These are phyloP conservation scores for Stentor coeruleus DNA, from an alignment of 73 alveolate species.

Conservation along the genomic window DNA sequence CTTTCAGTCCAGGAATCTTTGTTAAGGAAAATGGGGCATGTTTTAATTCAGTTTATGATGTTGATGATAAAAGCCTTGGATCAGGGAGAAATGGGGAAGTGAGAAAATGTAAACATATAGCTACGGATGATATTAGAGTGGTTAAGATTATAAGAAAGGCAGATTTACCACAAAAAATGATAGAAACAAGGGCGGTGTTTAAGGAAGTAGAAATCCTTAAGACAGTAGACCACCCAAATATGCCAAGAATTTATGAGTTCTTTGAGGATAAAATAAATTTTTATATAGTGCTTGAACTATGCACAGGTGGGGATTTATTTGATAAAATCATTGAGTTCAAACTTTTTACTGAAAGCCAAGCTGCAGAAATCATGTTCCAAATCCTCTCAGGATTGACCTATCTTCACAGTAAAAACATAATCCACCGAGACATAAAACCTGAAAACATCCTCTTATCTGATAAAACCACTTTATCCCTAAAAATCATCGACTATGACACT, in stretches of 20 bases:
- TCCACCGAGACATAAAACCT: slow-evolving; percentile 64
- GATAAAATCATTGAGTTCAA: slow-evolving; percentile 85
- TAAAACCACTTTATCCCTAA: too few relatives aligned
- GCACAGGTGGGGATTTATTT: slow-evolving; percentile 85
- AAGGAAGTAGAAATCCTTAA: slow-evolving; percentile 38
- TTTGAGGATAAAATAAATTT: slow-evolving; percentile 39
- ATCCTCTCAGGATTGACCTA: slow-evolving; percentile 82
- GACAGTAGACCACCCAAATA: slow-evolving; percentile 47
- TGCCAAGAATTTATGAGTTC: slow-evolving; percentile 38
- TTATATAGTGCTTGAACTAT: slow-evolving; percentile 43
- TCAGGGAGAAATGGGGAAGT: too few relatives aligned
- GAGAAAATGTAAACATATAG: too few relatives aligned
- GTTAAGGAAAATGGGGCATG: too few relatives aligned
- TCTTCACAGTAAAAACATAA: slow-evolving; percentile 80
- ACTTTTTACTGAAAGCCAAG: slow-evolving; percentile 81
- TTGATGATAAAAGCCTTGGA: too few relatives aligned
- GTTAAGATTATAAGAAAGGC: too few relatives aligned
- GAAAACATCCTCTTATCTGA: slow-evolving; percentile 44
- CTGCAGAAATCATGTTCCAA: slow-evolving; percentile 80
- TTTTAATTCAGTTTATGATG: too few relatives aligned
- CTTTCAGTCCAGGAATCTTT: too few relatives aligned
- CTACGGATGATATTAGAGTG: too few relatives aligned
- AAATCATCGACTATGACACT: too few relatives aligned
- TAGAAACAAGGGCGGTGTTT: too few relatives aligned
- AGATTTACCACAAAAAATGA: too few relatives aligned